These are phyloP conservation scores for Gaeumannomyces sp. DNA, from an alignment of 2,329 filamentous ascomycete species.

Conservation along the genomic window DNA sequence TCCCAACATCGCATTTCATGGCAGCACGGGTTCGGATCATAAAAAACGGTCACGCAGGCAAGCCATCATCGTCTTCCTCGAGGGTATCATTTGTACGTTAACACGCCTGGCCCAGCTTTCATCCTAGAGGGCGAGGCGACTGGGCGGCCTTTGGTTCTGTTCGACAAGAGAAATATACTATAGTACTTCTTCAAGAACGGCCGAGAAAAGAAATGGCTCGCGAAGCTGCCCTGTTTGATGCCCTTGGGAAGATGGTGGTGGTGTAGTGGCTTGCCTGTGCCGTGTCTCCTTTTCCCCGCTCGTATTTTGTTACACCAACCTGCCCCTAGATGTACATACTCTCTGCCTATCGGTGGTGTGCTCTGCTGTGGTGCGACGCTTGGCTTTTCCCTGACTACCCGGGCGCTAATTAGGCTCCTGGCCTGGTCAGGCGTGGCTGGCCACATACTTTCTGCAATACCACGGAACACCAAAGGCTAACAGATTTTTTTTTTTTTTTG, in stretches of 20 bases:
- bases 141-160: constrained; percentile 6
- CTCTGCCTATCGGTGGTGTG: neutral
- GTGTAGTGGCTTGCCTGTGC: constrained; percentile 21
- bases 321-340: constrained; percentile 37
- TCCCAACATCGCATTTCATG: constrained; percentile 22
- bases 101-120: constrained; percentile 32
- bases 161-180: constrained; percentile 10
- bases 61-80: constrained; percentile 66
- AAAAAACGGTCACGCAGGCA: constrained; percentile 48
- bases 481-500: constrained; percentile 27
- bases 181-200: constrained; percentile 8
- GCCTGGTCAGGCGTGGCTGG: neutral
- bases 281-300: neutral
- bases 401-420: neutral
- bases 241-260: constrained; percentile 57
- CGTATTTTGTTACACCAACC: neutral
- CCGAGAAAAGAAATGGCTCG: neutral
- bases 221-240: constrained; percentile 2
- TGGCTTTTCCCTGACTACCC: constrained; percentile 3
- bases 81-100: constrained; percentile 58
- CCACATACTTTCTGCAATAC: neutral
- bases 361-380: constrained; percentile 1
- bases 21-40: constrained; percentile 10
- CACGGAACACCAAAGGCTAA: constrained; percentile 32
- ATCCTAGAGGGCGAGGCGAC: constrained; percentile 1